Evolutionary conservation across 495 filamentous ascomycete genomes (phyloP), one percentile per base, ranked within the genome.

Genomic region (Talaromyces adpressus): DNA sequence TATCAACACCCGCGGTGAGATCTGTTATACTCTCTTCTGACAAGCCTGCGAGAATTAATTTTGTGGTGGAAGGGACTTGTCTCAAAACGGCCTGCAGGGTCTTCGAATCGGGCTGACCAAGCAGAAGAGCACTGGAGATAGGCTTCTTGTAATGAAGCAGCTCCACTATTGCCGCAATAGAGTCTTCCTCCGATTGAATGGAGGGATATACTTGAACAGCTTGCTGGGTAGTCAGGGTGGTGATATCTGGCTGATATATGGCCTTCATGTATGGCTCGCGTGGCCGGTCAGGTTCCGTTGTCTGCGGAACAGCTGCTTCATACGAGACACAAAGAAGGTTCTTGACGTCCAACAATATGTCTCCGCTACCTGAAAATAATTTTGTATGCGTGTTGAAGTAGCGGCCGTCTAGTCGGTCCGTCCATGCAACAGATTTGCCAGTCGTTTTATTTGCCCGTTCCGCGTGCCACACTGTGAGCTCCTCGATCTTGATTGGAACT

Each of bases 401-500:
- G 23, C 64, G 65, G 53, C 34, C 45, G 22, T 34, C 27, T 16
- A 22, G 30, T n/a, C 59, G 6, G 22, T 63, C 63, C 16, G 63
- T 65, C 52, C 56, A 65, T 9, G 59, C 59, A 20, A 53, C 47
- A 6, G 51, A 51, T 23, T 4, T 22, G 11, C n/a, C n/a, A 27
- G 36, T 39, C 3, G 57, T 62, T 9, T 62, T 56, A 49, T 56
- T 60, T 4, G 69, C 63, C 36, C 62, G 22, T 1, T 59, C 65
- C 0, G 71, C 73, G 9, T 62, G 57, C 65, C 65, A 70, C 53
- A 78, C 64, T 25, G 66, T 66, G 3, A 79, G 63, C 47, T 76
- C 68, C 2, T 77, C 73, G 14, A 77, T 63, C 51, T 74, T 58
- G 9, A 73, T 58, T 1, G 75, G 78, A 7, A 79, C 69, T 14